A percentile compares a stretch with the other conserved stretches of the same genome.
These are phyloP conservation scores for Vitis riparia DNA, from an alignment of 164 flowering plant species.

Conservation along the genomic window DNA sequence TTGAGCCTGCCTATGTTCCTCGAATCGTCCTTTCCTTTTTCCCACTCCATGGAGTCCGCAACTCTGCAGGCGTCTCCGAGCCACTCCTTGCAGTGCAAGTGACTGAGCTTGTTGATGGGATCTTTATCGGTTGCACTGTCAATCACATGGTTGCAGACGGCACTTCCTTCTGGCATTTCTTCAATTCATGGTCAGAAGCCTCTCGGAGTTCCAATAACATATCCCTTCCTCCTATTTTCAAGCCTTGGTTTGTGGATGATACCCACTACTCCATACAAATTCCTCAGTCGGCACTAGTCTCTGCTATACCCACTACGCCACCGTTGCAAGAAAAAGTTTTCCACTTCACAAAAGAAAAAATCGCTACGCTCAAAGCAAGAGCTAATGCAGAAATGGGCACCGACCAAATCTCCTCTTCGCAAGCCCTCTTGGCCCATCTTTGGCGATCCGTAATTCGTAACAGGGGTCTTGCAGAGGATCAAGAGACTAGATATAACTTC, in stretches of 20 bases:
- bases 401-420: constrained; percentile 32
- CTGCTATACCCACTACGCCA: background rate
- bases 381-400: constrained; percentile 19
- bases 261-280: constrained; percentile 13
- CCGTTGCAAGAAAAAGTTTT: constrained; percentile 18
- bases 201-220: constrained; percentile 10
- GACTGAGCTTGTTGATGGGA: constrained; percentile 47
- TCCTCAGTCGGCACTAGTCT: constrained; percentile 5
- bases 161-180: constrained; percentile 41
- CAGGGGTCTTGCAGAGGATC: background rate
- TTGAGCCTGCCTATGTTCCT: constrained; percentile 29
- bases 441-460: constrained; percentile 35
- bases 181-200: constrained; percentile 53
- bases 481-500: constrained; percentile 6
- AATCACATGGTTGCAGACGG: constrained; percentile 46
- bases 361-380: constrained; percentile 27
- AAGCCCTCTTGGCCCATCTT: constrained; percentile 31
- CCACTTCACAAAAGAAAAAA: constrained; percentile 16
- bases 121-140: constrained; percentile 37
- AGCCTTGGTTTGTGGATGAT: constrained; percentile 21
- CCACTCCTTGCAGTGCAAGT: constrained; percentile 43
- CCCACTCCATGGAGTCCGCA: constrained; percentile 18
- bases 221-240: constrained; percentile 22
- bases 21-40: constrained; percentile 31
- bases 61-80: constrained; percentile 19